Conservation (phyloP, 2,329 filamentous ascomycete genomes). For the Stenocarpella maydis region DNA sequence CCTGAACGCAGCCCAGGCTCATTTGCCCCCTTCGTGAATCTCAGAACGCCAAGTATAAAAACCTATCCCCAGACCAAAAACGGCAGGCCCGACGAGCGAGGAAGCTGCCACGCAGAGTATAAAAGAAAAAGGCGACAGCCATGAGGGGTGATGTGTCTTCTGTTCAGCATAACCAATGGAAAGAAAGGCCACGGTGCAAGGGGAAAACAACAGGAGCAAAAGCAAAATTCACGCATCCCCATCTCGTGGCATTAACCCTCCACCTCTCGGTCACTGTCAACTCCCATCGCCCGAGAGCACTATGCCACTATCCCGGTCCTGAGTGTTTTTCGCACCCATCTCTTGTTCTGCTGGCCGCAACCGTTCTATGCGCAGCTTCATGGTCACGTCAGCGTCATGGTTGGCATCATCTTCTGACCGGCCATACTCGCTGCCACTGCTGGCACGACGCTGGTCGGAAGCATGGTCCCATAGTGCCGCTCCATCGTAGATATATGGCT, state of each 20-base stretch:
- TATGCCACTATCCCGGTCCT: constrained; percentile 36
- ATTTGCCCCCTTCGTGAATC: constrained; percentile 3
- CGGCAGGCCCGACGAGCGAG: neutral
- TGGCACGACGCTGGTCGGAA: neutral
- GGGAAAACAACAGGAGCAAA: neutral
- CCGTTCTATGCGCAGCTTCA: constrained; percentile 34
- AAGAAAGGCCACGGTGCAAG: neutral
- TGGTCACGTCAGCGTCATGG: constrained; percentile 32
- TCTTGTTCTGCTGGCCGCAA: constrained; percentile 20
- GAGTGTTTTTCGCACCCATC: constrained; percentile 26
- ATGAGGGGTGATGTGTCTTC: constrained; percentile 26
- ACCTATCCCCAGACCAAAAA: constrained; percentile 18
- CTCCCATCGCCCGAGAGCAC: constrained; percentile 32
- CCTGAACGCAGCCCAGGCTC: constrained; percentile 25
- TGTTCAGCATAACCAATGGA: neutral
- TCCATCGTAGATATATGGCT: constrained; percentile 40
- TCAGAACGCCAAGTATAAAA: constrained; percentile 30
- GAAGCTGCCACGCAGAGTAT: neutral
- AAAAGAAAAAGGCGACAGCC: constrained; percentile 22
- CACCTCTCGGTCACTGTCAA: neutral
- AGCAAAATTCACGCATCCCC: neutral
- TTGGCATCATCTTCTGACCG: constrained; percentile 1
- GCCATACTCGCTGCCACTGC: constrained; percentile 15
- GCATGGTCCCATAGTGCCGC: constrained; percentile 31
- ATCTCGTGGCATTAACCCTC: neutral